Percentiles rank a stretch among this genome's conserved stretches.
phyloP scores from a whole-genome alignment of 148 eudicot species.

The Chenopodium quinoa region DNA sequence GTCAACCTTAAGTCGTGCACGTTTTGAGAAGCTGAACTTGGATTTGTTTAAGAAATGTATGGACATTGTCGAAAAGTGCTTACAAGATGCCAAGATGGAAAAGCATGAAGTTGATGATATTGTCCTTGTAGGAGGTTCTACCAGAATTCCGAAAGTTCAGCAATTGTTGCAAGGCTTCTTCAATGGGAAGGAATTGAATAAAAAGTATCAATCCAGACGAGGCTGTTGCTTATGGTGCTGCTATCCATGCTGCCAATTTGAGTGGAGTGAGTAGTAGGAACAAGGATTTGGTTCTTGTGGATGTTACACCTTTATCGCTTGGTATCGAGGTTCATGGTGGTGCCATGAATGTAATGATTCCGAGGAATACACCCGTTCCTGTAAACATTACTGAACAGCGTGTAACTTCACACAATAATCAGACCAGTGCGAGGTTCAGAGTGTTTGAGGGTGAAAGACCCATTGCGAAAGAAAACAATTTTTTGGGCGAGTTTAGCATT shows the following conservation, averaged over 20 bases:
- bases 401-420: not conserved
- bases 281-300: not conserved
- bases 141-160: constrained; percentile 22
- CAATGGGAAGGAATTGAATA: constrained; percentile 2
- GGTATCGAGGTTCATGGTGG: not conserved
- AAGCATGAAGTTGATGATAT: constrained; percentile 7
- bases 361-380: constrained; percentile 20
- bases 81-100: constrained; percentile 1
- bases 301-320: constrained; percentile 19
- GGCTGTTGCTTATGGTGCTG: constrained; percentile 30
- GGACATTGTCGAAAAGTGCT: constrained; percentile 1
- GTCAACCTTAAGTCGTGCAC: constrained; percentile 5
- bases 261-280: not conserved
- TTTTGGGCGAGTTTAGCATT: constrained; percentile 3
- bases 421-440: not conserved
- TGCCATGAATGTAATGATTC: not conserved
- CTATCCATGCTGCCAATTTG: constrained; percentile 23
- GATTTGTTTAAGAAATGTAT: constrained; percentile 14
- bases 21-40: constrained; percentile 20
- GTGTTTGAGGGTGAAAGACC: constrained; percentile 29
- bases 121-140: constrained; percentile 25
- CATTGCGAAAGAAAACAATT: constrained; percentile 19
- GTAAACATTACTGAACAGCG: not conserved
- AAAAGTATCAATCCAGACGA: constrained; percentile 18
- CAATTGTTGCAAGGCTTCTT: constrained; percentile 12